Percentiles rank a stretch among this genome's conserved stretches.
Conservation (phyloP, 257 asterid genomes). For the Galeopsis tetrahit region DNA sequence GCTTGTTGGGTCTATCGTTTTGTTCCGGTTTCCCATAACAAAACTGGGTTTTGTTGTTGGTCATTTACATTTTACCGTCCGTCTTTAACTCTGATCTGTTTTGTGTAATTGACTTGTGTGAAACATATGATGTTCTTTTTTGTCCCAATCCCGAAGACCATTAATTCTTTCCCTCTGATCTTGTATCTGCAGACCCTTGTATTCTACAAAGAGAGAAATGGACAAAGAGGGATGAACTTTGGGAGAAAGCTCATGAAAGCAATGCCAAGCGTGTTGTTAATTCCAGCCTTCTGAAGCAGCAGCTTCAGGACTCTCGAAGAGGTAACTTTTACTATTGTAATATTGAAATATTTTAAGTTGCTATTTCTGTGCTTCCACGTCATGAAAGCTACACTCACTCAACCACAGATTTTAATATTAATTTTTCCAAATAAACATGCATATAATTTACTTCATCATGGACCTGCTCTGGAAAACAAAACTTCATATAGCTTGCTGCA, state of each 20-base stretch:
- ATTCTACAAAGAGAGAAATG: slow-evolving; percentile 81
- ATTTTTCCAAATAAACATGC: not conserved
- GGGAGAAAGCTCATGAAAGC: slow-evolving; percentile 96
- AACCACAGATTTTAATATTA: not conserved
- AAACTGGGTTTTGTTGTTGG: not conserved
- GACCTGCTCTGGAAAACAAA: slow-evolving; percentile 13
- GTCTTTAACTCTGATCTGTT: slow-evolving; percentile 31
- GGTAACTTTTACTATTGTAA: slow-evolving; percentile 46
- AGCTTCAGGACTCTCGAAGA: slow-evolving; percentile 89
- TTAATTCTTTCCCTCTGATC: slow-evolving; percentile 24
- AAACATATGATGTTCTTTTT: slow-evolving; percentile 5
- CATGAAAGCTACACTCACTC: not conserved
- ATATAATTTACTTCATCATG: not conserved
- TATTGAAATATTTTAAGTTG: slow-evolving; percentile 6
- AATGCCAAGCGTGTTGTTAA: slow-evolving; percentile 89
- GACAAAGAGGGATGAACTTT: slow-evolving; percentile 69
- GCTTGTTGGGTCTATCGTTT: not conserved
- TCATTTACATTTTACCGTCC: slow-evolving; percentile 3
- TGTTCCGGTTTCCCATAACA: not conserved
- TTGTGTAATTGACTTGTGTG: slow-evolving; percentile 21
- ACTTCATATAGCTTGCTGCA: slow-evolving; percentile 12
- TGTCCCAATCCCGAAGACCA: slow-evolving; percentile 30
- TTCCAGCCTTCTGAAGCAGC: slow-evolving; percentile 85
- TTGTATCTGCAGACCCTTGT: slow-evolving; percentile 55
- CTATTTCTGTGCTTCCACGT: slow-evolving; percentile 12